Base-by-base conservation (phyloP, 805 yeast species). In the Ogataea glucozyma region DNA sequence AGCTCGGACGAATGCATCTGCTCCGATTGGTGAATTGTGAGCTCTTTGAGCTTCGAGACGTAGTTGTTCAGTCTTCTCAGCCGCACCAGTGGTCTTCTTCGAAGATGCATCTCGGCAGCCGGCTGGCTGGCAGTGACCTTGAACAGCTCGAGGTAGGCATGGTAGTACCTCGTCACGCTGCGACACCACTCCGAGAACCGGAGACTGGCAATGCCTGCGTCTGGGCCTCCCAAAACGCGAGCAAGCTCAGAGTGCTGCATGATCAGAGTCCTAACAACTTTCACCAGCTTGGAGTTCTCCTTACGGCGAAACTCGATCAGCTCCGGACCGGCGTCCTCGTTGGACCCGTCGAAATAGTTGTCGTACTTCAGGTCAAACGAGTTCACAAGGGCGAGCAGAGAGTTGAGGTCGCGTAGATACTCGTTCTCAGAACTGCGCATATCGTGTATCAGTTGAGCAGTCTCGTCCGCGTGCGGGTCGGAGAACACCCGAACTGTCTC, bases 61-160 rank as follows among this genome's bases (percentile, higher is more conserved):
- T 60, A 50, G 31, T 52, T 56, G 14, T 46, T 48, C 18, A 66
- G 37, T 21, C 56, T 53, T 6, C 59, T 43, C n/a, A 65, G 40
- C 43, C 64, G 53, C 24, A 58, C 48, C 24, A 66, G 37, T 8
- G 71, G 71, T 33, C 58, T 49, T 38, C 62, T 52, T 38, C 63
- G 59, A 6, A 62, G 43, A 13, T 46, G 44, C 18, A 59, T 40
- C 42, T 65, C 69, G 2, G 55, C 44, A 6, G 55, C 46, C 1
- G 65, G 37, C 26, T 61, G 62, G 29, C 49, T 48, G 4, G 48
- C 34, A 24, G 46, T 57, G 14, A 58, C 26, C 26, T 40, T 49
- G 48, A 62, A 64, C 12, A 41, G 23, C 11, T 41, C 33, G 13
- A 57, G 27, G 37, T 62, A 66, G 4, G 44, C 32, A 2, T 29